Evolutionary conservation across 192 early-diverging fungal species (phyloP).

Genomic region (Backusella westeae): DNA sequence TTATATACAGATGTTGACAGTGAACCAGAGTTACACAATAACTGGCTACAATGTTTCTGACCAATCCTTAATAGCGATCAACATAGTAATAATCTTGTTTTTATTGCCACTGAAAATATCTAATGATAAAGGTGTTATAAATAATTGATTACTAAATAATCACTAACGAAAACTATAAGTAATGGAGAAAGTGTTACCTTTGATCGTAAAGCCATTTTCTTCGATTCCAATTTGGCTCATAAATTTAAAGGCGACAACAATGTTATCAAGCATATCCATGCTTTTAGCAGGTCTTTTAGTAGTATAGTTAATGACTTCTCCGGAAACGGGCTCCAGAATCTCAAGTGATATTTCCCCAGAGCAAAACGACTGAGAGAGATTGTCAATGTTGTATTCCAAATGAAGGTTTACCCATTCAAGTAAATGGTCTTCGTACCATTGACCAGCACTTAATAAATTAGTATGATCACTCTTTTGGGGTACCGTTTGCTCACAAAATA

Average conservation of each 20-base stretch:
- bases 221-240: background rate
- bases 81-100: background rate
- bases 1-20: conserved; percentile 6
- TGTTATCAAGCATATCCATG: background rate
- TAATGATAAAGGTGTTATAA: background rate
- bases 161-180: background rate
- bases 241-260: background rate
- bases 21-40: background rate
- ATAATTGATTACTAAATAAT: background rate
- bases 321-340: background rate
- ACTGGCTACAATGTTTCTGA: background rate
- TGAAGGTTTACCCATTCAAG: background rate
- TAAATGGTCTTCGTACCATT: background rate
- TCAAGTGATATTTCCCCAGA: background rate
- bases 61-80: background rate
- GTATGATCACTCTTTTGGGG: background rate
- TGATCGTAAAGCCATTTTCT: background rate
- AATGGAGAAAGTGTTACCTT: background rate
- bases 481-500: background rate
- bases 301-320: background rate
- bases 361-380: background rate
- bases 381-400: background rate
- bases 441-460: background rate
- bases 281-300: background rate
- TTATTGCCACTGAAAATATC: background rate